Base-by-base conservation (phyloP, 768 basidiomycete species). In the Cystofilobasidium macerans region DNA sequence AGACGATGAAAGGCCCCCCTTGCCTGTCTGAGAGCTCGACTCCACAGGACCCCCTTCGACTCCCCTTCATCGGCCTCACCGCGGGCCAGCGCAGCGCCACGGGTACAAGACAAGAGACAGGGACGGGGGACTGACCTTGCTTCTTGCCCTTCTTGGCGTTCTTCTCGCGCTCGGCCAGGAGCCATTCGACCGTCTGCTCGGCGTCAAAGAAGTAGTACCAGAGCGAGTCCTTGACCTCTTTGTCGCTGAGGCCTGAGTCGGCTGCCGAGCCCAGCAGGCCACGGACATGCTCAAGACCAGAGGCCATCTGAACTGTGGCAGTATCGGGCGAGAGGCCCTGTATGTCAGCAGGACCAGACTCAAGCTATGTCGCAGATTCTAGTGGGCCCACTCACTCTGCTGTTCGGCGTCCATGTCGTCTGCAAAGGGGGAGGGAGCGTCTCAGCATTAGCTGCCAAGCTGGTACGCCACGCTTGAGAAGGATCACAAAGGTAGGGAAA, bases 121-220 rank as follows among this genome's bases (percentile, higher is more conserved):
- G n/a, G 43, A 33, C 38, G 18, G 28, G 4, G 11, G 22, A 80
- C 89, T 86, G 79, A 92, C 91, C 92, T 71, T 87, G 85, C 73
- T 88, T 87, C 30, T 84, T 85, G 57, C 80, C 78, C 53, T 81
- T 79, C 71, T 81, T 81, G 69, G 83, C 81, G 32, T 83, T 82
- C 69, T 85, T 82, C 73, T 89, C 85, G 51, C 47, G 57, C 35
- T 68, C 67, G 16, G 58, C 67, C 3, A 86, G 70, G 32, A 89
- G 79, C 83, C 84, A 89, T 36, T 82, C 78, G 13, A 94, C 77
- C 22, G 87, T 84, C 74, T 85, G 81, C 38, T 89, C 84, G 20
- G 87, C 81, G 72, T 94, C 85, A 71, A 94, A 97, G 75, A 87
- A 88, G 71, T 79, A 83, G 71, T 98, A 84, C 87, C 91, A 98